Evolutionary conservation across 148 eudicot genomes (phyloP).

Genomic region (Rhododendron williamsianum): DNA sequence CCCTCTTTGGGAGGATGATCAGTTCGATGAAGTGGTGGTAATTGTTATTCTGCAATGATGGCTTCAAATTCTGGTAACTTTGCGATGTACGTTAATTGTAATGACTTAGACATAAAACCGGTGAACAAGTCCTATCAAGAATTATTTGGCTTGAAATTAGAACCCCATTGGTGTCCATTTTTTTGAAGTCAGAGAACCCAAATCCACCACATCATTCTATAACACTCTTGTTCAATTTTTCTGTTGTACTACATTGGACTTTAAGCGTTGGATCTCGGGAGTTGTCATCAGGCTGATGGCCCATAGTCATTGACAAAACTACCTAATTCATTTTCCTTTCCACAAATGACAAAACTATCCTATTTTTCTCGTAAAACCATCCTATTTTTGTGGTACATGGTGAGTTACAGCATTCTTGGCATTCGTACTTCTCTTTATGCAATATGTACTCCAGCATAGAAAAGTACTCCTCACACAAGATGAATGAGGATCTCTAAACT

Average conservation of each 20-base stretch:
- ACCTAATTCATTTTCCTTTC: background rate
- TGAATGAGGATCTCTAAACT: background rate
- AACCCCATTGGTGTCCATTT: background rate
- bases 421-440: background rate
- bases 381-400: background rate
- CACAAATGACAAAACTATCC: background rate
- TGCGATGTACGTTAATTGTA: background rate
- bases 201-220: background rate
- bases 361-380: background rate
- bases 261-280: background rate
- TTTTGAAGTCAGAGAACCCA: background rate
- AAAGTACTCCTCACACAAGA: conserved; percentile 3
- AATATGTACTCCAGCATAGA: background rate
- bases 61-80: background rate
- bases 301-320: background rate
- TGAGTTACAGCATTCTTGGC: background rate
- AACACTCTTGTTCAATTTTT: background rate
- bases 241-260: background rate
- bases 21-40: background rate
- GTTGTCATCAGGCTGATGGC: background rate
- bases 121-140: background rate
- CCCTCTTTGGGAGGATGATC: background rate
- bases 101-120: background rate
- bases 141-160: background rate
- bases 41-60: background rate